phyloP scores from a whole-genome alignment of 805 yeast genomes.

The Saturnispora besseyi region DNA sequence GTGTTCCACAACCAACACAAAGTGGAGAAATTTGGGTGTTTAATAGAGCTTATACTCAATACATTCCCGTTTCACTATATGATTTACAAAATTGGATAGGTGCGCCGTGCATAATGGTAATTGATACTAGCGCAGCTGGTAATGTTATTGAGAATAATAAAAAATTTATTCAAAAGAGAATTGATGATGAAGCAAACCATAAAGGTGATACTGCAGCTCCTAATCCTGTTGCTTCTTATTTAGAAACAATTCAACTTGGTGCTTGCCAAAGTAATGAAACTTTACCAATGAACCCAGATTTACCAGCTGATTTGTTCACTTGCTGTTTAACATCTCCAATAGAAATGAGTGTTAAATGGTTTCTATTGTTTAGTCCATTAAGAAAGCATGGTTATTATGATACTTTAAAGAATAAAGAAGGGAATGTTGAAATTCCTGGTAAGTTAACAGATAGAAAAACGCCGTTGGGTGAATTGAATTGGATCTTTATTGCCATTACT shows the following conservation, averaged over 20 bases:
- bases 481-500: conserved; percentile 97
- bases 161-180: conserved; percentile 80
- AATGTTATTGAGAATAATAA: conserved; percentile 84
- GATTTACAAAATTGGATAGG: conserved; percentile 97
- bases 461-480: conserved; percentile 89
- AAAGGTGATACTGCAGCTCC: conserved; percentile 42
- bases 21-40: conserved; percentile 98
- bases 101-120: conserved; percentile 92
- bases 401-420: conserved; percentile 39
- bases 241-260: conserved; percentile 87
- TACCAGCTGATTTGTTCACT: conserved; percentile 94
- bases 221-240: conserved; percentile 58
- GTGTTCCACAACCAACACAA: conserved; percentile 95
- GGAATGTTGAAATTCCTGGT: conserved; percentile 74
- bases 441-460: conserved; percentile 87
- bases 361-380: conserved; percentile 73
- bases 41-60: conserved; percentile 93
- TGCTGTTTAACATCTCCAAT: conserved; percentile 94
- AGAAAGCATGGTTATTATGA: conserved; percentile 41
- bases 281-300: conserved; percentile 84
- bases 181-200: conserved; percentile 72
- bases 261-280: conserved; percentile 84
- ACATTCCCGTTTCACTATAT: conserved; percentile 90
- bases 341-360: conserved; percentile 87
- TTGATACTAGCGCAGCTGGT: conserved; percentile 93